phyloP scores from a whole-genome alignment of 2,329 filamentous ascomycete genomes.

The Botrytis fragariae region DNA sequence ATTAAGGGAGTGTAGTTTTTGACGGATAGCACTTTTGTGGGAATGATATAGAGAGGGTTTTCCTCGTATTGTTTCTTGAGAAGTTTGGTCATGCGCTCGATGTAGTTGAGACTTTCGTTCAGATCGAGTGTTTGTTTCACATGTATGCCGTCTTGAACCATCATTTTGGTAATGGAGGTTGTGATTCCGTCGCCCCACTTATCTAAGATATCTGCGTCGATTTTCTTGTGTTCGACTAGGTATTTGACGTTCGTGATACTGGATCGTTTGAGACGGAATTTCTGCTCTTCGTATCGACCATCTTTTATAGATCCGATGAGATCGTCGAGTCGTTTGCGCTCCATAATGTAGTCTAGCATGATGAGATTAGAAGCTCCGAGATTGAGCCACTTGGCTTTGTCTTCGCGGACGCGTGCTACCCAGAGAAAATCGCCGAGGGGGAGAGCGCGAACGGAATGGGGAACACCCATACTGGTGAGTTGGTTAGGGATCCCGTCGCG shows the following conservation, averaged over 20 bases:
- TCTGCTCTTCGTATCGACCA: constrained; percentile 79
- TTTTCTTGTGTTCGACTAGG: constrained; percentile 69
- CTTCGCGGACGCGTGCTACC: constrained; percentile 66
- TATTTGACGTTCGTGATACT: constrained; percentile 77
- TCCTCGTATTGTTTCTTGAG: constrained; percentile 64
- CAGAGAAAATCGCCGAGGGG: constrained; percentile 75
- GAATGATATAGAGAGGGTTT: constrained; percentile 60
- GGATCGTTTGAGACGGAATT: constrained; percentile 71
- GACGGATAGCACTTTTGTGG: constrained; percentile 59
- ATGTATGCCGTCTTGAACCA: constrained; percentile 77
- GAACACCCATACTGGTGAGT: constrained; percentile 56
- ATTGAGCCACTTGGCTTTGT: constrained; percentile 46
- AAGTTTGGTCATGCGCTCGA: constrained; percentile 68
- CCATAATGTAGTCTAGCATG: constrained; percentile 76
- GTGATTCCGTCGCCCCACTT: constrained; percentile 69
- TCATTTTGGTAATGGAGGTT: constrained; percentile 72
- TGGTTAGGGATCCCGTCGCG: constrained; percentile 72
- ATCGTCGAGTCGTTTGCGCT: constrained; percentile 78
- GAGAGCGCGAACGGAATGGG: constrained; percentile 55
- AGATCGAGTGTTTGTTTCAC: constrained; percentile 72
- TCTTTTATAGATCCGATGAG: constrained; percentile 79
- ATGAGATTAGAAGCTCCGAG: constrained; percentile 67
- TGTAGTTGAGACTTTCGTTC: constrained; percentile 75
- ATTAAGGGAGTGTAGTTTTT: constrained; percentile 65
- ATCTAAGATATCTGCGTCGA: constrained; percentile 52